Percentiles rank a stretch among this genome's conserved stretches.
phyloP scores from a whole-genome alignment of 371 early-diverging fungal genomes.

The Batkoa obscura region DNA sequence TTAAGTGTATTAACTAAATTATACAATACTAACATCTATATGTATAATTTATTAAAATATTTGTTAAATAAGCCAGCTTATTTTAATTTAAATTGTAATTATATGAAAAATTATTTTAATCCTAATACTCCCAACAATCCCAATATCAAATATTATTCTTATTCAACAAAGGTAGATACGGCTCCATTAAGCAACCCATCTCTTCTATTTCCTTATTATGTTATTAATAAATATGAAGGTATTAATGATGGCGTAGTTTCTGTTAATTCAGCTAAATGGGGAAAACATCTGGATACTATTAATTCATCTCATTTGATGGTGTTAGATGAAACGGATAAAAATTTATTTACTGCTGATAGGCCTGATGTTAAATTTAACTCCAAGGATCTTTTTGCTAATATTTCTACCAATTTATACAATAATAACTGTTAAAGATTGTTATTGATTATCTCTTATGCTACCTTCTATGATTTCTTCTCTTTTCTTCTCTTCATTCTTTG shows the following conservation, averaged over 20 bases:
- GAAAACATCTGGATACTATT: conserved; percentile 57
- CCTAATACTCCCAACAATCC: conserved; percentile 62
- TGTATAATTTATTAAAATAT: conserved; percentile 1
- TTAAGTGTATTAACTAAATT: no score
- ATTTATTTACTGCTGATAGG: no score
- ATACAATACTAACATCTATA: neutral
- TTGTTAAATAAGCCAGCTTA: conserved; percentile 71
- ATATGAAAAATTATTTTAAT: conserved; percentile 50
- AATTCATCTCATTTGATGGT: conserved; percentile 50
- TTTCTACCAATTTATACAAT: no score
- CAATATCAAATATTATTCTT: conserved; percentile 57
- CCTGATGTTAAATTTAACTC: no score
- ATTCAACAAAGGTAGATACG: conserved; percentile 39
- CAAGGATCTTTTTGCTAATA: no score
- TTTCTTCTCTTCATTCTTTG: no score
- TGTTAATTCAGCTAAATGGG: conserved; percentile 63
- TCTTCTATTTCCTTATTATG: conserved; percentile 16
- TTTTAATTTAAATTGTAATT: conserved; percentile 68
- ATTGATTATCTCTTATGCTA: no score
- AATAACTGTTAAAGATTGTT: no score
- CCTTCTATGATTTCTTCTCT: no score
- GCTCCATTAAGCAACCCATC: conserved; percentile 9
- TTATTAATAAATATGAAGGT: conserved; percentile 59
- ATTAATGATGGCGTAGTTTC: conserved; percentile 85
- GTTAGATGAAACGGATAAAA: no score